Base-by-base conservation (phyloP, 306 rosid genomes). In the Acacia melanoxylon region DNA sequence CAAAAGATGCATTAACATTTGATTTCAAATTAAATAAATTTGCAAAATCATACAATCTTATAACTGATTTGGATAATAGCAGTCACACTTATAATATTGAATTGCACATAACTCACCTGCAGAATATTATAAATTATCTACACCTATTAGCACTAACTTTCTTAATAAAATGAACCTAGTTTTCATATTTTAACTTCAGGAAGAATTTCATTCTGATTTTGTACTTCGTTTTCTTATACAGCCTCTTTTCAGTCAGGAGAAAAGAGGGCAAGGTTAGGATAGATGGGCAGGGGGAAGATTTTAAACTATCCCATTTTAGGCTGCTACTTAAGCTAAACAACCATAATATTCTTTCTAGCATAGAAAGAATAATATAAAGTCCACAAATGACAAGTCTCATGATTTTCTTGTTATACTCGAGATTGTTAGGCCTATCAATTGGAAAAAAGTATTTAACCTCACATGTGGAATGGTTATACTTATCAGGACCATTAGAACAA, bases 1-100 rank as follows among this genome's bases (percentile, higher is more conserved):
- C 63, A 75, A 74, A 67, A 74, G 73, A 81, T 17, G 40, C 10
- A 79, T 84, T 71, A 20, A 44, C 63, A 66, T 54, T 62, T 63
- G 42, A 51, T n/a, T n/a, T 29, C 25, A 58, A 22, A 16, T 72
- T 41, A 24, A 35, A 62, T 61, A 56, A 74, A 14, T 37, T 69
- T 61, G 56, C 11, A 52, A 68, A 69, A 42, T 41, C 14, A 11
- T 35, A 54, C 54, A 49, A 37, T 75, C 61, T 68, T 76, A 63
- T 63, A 70, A 68, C 29, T 52, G 13, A 76, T 44, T 51, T 27
- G 24, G 45, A 31, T 29, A 40, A 68, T 31, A 35, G 22, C 17
- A 10, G 22, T n/a, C 59, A 42, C 24, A n/a, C n/a, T 58, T 72
- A 35, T 22, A 31, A 33, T 56, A 42, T 11, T 31, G 33, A 29